Percentiles rank a stretch among this genome's conserved stretches.
Evolutionary conservation across 2,329 filamentous ascomycete genomes (phyloP).

Genomic region (Fusarium drepaniforme): DNA sequence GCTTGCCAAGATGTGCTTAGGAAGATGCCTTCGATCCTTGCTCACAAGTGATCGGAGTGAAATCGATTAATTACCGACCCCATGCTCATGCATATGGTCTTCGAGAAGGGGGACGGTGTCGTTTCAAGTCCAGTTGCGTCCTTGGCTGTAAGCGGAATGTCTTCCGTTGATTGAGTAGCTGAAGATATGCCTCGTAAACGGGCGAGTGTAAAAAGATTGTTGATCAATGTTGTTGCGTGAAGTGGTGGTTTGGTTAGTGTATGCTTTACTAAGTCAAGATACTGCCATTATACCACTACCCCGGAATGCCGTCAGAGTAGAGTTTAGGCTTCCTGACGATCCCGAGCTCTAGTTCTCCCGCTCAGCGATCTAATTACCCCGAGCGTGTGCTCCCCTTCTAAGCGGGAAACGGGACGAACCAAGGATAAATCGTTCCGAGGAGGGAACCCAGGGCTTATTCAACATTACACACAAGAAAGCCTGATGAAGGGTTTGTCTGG

Average conservation of each 20-base stretch:
- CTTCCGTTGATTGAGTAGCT: neutral
- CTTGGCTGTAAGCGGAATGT: neutral
- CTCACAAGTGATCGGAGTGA: neutral
- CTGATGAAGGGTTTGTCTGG: neutral
- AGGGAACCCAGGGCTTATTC: neutral
- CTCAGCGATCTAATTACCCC: neutral
- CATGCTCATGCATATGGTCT: neutral
- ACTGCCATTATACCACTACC: neutral
- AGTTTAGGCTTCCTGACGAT: neutral
- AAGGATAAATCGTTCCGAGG: neutral
- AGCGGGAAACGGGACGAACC: neutral
- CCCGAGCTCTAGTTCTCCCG: neutral
- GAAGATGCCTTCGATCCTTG: neutral
- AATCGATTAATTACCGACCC: neutral
- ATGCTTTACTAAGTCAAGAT: neutral
- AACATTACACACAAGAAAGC: neutral
- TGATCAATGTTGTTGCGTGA: neutral
- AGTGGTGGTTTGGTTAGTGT: neutral
- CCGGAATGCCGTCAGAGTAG: neutral
- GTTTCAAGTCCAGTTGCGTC: slow-evolving; percentile 3
- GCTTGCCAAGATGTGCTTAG: neutral
- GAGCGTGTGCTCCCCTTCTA: neutral
- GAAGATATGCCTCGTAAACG: neutral
- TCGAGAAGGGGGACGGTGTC: neutral
- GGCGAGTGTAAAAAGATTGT: neutral